These are phyloP conservation scores for Ceratobasidium sp. DNA, from an alignment of 1,284 basidiomycete genomes.

Conservation along the genomic window DNA sequence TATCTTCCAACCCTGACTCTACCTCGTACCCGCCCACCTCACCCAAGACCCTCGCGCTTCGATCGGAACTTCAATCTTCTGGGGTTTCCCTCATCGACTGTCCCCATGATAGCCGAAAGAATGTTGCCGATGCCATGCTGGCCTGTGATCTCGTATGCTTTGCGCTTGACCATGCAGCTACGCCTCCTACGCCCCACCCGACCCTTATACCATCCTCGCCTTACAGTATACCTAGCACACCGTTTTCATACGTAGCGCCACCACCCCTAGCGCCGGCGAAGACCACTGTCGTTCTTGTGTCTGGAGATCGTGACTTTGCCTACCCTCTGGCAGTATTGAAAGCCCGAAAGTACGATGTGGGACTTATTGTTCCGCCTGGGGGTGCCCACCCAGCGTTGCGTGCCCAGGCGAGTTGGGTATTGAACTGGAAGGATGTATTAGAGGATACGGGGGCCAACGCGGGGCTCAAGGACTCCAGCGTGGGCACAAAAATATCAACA, in stretches of 20 bases:
- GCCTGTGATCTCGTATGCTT: slow-evolving; percentile 68
- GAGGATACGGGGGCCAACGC: background rate
- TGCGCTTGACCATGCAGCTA: slow-evolving; percentile 66
- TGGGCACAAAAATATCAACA: background rate
- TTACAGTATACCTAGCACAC: slow-evolving; percentile 41
- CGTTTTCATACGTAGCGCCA: slow-evolving; percentile 23
- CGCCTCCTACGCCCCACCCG: slow-evolving; percentile 48
- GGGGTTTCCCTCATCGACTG: slow-evolving; percentile 69
- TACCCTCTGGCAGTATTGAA: slow-evolving; percentile 45
- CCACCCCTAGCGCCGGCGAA: background rate
- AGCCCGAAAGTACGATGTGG: slow-evolving; percentile 42
- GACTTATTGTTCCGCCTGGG: slow-evolving; percentile 51
- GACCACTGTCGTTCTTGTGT: slow-evolving; percentile 50
- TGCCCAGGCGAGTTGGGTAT: slow-evolving; percentile 40
- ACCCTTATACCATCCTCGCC: slow-evolving; percentile 25
- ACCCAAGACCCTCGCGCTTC: slow-evolving; percentile 55
- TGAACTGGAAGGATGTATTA: slow-evolving; percentile 38
- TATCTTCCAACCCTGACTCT: slow-evolving; percentile 52
- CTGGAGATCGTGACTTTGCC: slow-evolving; percentile 48
- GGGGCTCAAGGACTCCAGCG: background rate
- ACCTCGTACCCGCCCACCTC: slow-evolving; percentile 50
- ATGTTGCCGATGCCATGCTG: slow-evolving; percentile 66
- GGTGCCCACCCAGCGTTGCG: slow-evolving; percentile 33
- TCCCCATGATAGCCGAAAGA: slow-evolving; percentile 67
- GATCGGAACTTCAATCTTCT: slow-evolving; percentile 68